Evolutionary conservation across 2,329 filamentous ascomycete species (phyloP).

Genomic region (Hymenoscyphus salicellus): DNA sequence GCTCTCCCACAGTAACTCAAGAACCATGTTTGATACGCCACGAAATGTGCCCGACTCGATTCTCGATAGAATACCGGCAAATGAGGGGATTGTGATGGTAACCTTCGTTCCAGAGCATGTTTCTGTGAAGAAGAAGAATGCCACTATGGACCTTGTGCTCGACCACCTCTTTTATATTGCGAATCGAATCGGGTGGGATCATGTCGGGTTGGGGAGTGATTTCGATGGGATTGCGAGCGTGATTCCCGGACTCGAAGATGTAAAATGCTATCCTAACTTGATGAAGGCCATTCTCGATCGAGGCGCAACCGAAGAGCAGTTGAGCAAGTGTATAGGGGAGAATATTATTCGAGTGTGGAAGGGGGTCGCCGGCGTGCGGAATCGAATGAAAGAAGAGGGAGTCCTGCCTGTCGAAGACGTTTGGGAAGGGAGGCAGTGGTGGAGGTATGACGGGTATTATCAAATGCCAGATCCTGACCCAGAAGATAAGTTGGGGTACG

Average conservation of each 20-base stretch:
- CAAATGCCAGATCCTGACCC: constrained; percentile 38
- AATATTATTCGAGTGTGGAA: background rate
- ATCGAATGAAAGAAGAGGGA: constrained; percentile 35
- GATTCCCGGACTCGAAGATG: constrained; percentile 51
- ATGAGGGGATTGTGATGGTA: constrained; percentile 57
- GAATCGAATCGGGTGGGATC: constrained; percentile 59
- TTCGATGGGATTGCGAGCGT: constrained; percentile 56
- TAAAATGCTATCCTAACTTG: constrained; percentile 44
- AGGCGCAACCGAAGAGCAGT: constrained; percentile 40
- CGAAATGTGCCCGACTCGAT: constrained; percentile 64
- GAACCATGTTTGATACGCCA: constrained; percentile 58
- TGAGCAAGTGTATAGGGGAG: constrained; percentile 17
- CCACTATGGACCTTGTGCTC: constrained; percentile 57
- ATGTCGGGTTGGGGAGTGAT: constrained; percentile 64
- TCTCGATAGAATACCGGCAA: constrained; percentile 52
- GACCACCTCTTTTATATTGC: constrained; percentile 63
- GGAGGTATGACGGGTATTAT: constrained; percentile 36
- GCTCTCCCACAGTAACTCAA: constrained; percentile 62
- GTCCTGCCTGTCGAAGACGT: constrained; percentile 34
- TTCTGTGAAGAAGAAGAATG: constrained; percentile 41
- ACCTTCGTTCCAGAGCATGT: constrained; percentile 35
- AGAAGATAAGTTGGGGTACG: constrained; percentile 35
- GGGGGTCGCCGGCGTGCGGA: constrained; percentile 15
- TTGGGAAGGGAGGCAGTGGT: constrained; percentile 28
- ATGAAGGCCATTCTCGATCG: constrained; percentile 38